Evolutionary conservation across 768 basidiomycete genomes (phyloP).

Genomic region (Termitomyces sp.): DNA sequence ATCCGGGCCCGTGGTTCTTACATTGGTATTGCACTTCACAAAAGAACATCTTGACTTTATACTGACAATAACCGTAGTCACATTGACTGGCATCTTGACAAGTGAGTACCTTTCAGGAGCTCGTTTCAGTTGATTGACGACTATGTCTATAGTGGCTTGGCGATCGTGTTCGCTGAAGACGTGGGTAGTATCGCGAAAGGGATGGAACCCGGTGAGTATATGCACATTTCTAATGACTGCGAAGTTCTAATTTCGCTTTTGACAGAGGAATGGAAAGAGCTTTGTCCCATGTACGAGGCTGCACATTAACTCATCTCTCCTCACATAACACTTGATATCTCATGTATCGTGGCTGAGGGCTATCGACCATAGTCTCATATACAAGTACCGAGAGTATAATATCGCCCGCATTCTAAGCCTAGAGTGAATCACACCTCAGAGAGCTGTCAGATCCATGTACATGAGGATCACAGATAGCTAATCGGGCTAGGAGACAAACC

Average conservation of each 20-base stretch:
- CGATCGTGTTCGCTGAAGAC: conserved; percentile 22
- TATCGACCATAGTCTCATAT: neutral
- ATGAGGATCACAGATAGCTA: neutral
- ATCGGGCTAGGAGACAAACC: no score
- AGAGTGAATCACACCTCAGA: no score
- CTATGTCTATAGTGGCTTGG: neutral
- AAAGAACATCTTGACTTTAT: neutral
- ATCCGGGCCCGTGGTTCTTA: conserved; percentile 26
- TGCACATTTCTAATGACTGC: neutral
- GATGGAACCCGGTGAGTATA: neutral
- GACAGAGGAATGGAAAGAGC: conserved; percentile 22
- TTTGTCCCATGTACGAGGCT: conserved; percentile 25
- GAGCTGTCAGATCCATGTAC: neutral
- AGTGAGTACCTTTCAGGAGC: neutral
- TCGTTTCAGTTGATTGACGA: no score
- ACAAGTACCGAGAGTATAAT: neutral
- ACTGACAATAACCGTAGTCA: neutral
- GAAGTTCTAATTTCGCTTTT: neutral
- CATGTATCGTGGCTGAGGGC: neutral
- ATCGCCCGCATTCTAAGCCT: no score
- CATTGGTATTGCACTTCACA: neutral
- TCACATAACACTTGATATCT: no score
- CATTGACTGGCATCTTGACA: conserved; percentile 9
- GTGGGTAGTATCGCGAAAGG: neutral
- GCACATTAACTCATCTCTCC: neutral